Conservation (phyloP, 768 basidiomycete species). For the Naganishia onofrii region DNA sequence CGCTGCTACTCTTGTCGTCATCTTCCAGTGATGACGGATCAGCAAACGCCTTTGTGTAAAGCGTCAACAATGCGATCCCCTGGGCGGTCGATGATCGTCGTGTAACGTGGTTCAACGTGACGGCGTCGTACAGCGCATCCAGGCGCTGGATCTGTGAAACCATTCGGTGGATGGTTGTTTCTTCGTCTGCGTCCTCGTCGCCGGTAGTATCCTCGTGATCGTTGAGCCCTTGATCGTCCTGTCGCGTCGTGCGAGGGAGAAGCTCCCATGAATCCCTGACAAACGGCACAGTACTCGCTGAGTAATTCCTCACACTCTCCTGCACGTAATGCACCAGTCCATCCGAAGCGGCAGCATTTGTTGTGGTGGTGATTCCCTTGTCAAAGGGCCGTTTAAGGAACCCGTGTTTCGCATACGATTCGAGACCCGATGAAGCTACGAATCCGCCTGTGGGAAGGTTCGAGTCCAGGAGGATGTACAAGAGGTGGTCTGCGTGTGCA, state of each 20-base stretch:
- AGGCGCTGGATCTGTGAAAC: slow-evolving; percentile 59
- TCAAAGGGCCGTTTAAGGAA: slow-evolving; percentile 55
- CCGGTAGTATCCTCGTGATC: neutral
- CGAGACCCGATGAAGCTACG: slow-evolving; percentile 88
- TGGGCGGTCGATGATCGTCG: slow-evolving; percentile 84
- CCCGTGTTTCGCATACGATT: slow-evolving; percentile 84
- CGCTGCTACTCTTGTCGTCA: too few relatives aligned
- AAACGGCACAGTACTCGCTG: slow-evolving; percentile 72
- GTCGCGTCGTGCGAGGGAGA: neutral
- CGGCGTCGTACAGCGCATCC: slow-evolving; percentile 75
- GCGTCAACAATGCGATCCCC: slow-evolving; percentile 84
- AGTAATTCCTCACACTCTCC: slow-evolving; percentile 62
- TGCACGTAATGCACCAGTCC: slow-evolving; percentile 34
- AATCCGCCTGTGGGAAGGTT: slow-evolving; percentile 97
- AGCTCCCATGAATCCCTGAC: slow-evolving; percentile 62
- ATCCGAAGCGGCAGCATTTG: neutral
- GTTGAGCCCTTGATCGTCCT: neutral
- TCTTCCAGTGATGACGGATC: slow-evolving; percentile 49
- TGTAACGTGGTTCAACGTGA: slow-evolving; percentile 85
- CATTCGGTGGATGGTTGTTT: slow-evolving; percentile 1
- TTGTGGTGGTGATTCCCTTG: neutral
- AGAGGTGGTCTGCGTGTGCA: slow-evolving; percentile 40
- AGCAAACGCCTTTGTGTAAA: slow-evolving; percentile 79
- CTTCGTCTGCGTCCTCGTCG: neutral
- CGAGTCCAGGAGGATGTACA: slow-evolving; percentile 61